Percentiles rank a stretch among this genome's conserved stretches.
Conservation (phyloP, 2,329 filamentous ascomycete species). For the Pestalotiopsis sp. region DNA sequence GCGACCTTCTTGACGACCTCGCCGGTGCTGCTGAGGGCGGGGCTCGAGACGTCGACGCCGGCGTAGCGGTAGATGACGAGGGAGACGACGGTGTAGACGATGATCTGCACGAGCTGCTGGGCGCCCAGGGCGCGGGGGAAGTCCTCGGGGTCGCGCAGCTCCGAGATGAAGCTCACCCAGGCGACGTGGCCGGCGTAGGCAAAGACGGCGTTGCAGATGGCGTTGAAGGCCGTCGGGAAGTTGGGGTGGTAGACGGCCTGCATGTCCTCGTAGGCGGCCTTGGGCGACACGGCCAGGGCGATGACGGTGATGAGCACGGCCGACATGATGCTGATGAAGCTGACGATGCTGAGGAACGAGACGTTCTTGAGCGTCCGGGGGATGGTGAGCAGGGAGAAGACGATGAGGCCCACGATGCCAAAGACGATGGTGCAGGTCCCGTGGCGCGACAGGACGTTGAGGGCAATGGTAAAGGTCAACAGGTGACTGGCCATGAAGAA, state of each 20-base stretch:
- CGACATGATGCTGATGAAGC: conserved; percentile 62
- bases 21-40: conserved; percentile 66
- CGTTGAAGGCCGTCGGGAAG: conserved; percentile 55
- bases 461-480: conserved; percentile 66
- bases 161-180: conserved; percentile 68
- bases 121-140: conserved; percentile 51
- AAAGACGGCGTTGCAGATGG: conserved; percentile 66
- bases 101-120: conserved; percentile 60
- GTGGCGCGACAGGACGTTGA: conserved; percentile 64
- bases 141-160: conserved; percentile 62
- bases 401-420: conserved; percentile 56
- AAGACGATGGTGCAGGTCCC: conserved; percentile 66
- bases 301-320: conserved; percentile 67
- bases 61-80: conserved; percentile 70
- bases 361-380: conserved; percentile 66
- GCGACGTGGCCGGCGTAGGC: conserved; percentile 68
- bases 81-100: conserved; percentile 65
- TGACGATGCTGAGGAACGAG: conserved; percentile 63
- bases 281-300: conserved; percentile 53
- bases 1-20: conserved; percentile 60
- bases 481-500: conserved; percentile 72
- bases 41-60: conserved; percentile 62
- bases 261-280: conserved; percentile 36
- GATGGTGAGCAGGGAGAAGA: conserved; percentile 62
- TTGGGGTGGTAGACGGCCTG: conserved; percentile 38